Conservation (phyloP, 495 filamentous ascomycete species). For the Sordaria brevicollis region DNA sequence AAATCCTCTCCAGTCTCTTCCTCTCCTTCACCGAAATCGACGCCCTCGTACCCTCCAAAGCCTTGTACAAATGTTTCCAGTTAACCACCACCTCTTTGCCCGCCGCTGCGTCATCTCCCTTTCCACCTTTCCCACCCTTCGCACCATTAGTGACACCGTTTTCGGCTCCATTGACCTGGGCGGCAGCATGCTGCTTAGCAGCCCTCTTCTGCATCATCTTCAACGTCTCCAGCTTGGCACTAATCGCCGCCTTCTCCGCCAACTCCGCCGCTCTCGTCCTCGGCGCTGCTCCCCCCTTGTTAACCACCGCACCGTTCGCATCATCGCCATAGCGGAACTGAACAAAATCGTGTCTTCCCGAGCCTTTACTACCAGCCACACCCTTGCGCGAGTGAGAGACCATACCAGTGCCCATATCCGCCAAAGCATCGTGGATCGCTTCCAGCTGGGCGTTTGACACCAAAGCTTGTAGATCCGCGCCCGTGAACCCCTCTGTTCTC, state of each 20-base stretch:
- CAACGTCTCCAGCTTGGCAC: conserved; percentile 63
- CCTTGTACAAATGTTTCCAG: conserved; percentile 77
- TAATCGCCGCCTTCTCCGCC: conserved; percentile 60
- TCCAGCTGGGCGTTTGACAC: conserved; percentile 95
- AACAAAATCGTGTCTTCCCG: conserved; percentile 47
- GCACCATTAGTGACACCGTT: conserved; percentile 42
- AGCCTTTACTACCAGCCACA: conserved; percentile 23
- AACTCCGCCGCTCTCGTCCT: conserved; percentile 34
- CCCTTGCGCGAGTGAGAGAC: conserved; percentile 16
- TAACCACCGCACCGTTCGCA: conserved; percentile 32
- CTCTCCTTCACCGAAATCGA: conserved; percentile 72
- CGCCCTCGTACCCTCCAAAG: conserved; percentile 66
- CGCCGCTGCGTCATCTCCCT: conserved; percentile 21
- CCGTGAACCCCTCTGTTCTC: conserved; percentile 82
- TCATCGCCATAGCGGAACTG: conserved; percentile 74
- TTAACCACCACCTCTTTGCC: conserved; percentile 67
- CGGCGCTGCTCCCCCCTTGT: conserved; percentile 22
- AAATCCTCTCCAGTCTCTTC: conserved; percentile 64
- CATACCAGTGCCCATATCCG: conserved; percentile 37
- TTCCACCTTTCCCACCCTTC: conserved; percentile 18
- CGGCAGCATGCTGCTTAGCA: not conserved
- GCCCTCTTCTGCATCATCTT: conserved; percentile 56
- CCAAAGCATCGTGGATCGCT: conserved; percentile 86
- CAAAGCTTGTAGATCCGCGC: conserved; percentile 88
- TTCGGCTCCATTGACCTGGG: conserved; percentile 9